phyloP scores from a whole-genome alignment of 1,139 yeast genomes.

The Diutina sp. region DNA sequence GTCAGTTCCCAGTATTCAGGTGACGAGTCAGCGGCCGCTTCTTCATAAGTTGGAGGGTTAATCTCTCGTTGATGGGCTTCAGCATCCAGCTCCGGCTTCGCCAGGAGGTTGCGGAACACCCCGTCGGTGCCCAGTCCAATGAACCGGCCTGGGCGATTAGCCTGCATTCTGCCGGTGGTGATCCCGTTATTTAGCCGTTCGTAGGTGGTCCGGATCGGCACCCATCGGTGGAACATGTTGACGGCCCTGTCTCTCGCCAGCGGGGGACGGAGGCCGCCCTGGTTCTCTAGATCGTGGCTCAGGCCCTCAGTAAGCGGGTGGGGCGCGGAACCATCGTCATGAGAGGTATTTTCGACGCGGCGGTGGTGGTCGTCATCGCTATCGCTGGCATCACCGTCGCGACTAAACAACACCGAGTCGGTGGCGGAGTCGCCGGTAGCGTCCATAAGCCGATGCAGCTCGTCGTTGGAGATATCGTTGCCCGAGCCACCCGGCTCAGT shows the following conservation, averaged over 20 bases:
- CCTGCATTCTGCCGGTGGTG: conserved; percentile 31
- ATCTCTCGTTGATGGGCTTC: conserved; percentile 24
- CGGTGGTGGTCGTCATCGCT: not conserved
- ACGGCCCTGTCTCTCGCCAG: conserved; percentile 19
- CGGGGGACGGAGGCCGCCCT: conserved; percentile 3
- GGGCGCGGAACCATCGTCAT: not conserved
- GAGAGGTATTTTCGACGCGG: not conserved
- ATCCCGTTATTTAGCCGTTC: conserved; percentile 32
- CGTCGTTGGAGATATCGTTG: not conserved
- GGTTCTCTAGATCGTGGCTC: conserved; percentile 1
- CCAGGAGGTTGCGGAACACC: conserved; percentile 81
- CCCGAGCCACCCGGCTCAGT: not conserved
- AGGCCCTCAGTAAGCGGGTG: not conserved
- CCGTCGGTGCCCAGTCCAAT: conserved; percentile 68
- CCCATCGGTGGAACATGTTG: conserved; percentile 20
- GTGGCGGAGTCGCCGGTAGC: not conserved
- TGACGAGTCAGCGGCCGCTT: conserved; percentile 87
- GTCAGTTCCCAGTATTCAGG: conserved; percentile 98
- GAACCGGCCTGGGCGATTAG: conserved; percentile 31
- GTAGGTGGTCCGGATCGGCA: conserved; percentile 32
- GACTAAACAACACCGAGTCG: not conserved
- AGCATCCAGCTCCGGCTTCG: conserved; percentile 61
- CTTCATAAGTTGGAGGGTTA: conserved; percentile 87
- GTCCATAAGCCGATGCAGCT: not conserved
- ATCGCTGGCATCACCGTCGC: not conserved